Conservation (phyloP, 495 filamentous ascomycete species). For the Pyrenopolyporus hunteri region DNA sequence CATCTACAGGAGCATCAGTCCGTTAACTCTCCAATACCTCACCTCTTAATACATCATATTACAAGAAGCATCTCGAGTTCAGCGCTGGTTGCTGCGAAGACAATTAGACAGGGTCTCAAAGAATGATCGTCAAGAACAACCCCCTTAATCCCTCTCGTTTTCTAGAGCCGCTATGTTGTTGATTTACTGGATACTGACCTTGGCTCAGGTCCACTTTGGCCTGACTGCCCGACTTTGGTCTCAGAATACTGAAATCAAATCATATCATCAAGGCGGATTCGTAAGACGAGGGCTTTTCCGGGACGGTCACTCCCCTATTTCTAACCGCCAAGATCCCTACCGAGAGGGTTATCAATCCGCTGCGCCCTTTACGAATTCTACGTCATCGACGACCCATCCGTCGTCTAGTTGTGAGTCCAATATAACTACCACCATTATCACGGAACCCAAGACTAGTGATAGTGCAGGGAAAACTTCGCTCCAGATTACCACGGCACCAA, state of each 20-base stretch:
- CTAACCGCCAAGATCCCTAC: slow-evolving; percentile 4
- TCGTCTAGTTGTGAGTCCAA: slow-evolving; percentile 44
- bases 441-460: slow-evolving; percentile 7
- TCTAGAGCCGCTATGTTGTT: slow-evolving; percentile 20
- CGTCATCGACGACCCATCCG: slow-evolving; percentile 12
- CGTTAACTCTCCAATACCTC: not conserved
- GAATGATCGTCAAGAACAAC: not conserved
- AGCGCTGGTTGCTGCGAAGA: slow-evolving; percentile 4
- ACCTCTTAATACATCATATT: not conserved
- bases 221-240: slow-evolving; percentile 18
- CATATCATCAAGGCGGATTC: slow-evolving; percentile 5
- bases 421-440: slow-evolving; percentile 21
- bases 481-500: slow-evolving; percentile 11
- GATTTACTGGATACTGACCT: slow-evolving; percentile 34
- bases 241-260: slow-evolving; percentile 1
- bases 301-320: slow-evolving; percentile 10
- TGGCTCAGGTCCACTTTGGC: slow-evolving; percentile 31
- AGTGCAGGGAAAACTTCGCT: slow-evolving; percentile 10
- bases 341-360: slow-evolving; percentile 27
- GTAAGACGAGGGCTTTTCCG: slow-evolving; percentile 1
- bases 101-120: slow-evolving; percentile 6
- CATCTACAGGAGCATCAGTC: not conserved
- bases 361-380: slow-evolving; percentile 7
- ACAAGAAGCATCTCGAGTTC: not conserved
- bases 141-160: slow-evolving; percentile 7